Conservation (phyloP, 306 rosid genomes). For the Medicago lupulina region DNA sequence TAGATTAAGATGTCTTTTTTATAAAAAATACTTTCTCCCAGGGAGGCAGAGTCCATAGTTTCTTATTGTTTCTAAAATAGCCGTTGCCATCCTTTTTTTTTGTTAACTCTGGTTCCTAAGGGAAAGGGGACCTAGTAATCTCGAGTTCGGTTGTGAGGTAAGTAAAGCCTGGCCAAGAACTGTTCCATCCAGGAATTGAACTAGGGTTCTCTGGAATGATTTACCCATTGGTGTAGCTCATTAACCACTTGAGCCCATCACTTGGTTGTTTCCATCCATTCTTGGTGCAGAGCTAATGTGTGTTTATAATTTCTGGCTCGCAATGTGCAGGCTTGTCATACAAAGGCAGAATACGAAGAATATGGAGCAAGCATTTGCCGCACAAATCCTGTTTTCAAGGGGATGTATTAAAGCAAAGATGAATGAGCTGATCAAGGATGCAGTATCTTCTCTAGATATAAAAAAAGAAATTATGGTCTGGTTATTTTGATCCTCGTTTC, state of each 20-base stretch:
- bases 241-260: no score
- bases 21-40: neutral
- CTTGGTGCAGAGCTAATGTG: neutral
- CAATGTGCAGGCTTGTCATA: conserved; percentile 89
- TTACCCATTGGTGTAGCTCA: no score
- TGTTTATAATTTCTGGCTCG: conserved; percentile 33
- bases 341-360: conserved; percentile 97
- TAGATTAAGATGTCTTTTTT: neutral
- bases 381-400: conserved; percentile 98
- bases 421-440: conserved; percentile 36
- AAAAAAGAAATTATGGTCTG: conserved; percentile 35
- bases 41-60: neutral
- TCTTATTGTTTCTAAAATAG: conserved; percentile 1
- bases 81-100: neutral
- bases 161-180: no score
- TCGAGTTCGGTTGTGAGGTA: no score
- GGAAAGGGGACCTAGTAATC: no score
- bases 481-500: conserved; percentile 35
- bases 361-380: conserved; percentile 97
- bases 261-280: no score
- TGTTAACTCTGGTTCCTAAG: no score
- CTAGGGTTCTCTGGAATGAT: no score
- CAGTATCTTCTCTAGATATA: conserved; percentile 35
- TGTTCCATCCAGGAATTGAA: no score
- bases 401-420: conserved; percentile 78